Conservation (phyloP, 805 yeast species). For the Hanseniaspora jakobsenii region DNA sequence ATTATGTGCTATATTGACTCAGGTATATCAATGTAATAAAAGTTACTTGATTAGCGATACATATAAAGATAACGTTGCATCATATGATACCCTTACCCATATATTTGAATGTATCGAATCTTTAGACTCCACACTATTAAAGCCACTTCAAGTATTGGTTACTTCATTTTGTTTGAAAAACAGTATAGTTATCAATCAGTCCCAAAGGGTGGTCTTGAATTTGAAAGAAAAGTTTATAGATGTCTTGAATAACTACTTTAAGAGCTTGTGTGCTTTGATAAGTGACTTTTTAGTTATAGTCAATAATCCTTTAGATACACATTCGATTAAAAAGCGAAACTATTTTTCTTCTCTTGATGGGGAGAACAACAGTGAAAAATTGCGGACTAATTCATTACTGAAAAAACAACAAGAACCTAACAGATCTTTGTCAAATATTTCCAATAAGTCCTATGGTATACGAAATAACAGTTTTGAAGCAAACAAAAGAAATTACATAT, state of each 20-base stretch:
- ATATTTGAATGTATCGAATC: neutral
- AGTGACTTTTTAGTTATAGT: neutral
- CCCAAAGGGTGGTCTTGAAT: neutral
- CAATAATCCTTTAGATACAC: neutral
- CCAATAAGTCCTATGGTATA: neutral
- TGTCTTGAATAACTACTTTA: neutral
- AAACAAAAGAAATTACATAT: constrained; percentile 1
- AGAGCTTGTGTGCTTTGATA: neutral
- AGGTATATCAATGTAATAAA: constrained; percentile 24
- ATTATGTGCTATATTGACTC: constrained; percentile 21
- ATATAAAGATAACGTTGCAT: constrained; percentile 1
- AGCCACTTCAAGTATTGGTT: neutral
- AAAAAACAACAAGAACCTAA: too few relatives aligned
- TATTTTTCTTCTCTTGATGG: too few relatives aligned
- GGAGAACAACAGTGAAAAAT: constrained; percentile 22
- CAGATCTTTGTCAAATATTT: too few relatives aligned
- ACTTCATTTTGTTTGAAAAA: constrained; percentile 9
- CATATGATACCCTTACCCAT: neutral
- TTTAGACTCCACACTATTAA: neutral
- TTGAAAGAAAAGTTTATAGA: constrained; percentile 6
- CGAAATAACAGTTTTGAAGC: constrained; percentile 9
- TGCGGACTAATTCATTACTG: too few relatives aligned
- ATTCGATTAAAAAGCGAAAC: too few relatives aligned
- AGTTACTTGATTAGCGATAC: constrained; percentile 17
- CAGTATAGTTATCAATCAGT: constrained; percentile 11